Conservation (phyloP, 805 yeast genomes). For the Sugiyamaella smithiae region DNA sequence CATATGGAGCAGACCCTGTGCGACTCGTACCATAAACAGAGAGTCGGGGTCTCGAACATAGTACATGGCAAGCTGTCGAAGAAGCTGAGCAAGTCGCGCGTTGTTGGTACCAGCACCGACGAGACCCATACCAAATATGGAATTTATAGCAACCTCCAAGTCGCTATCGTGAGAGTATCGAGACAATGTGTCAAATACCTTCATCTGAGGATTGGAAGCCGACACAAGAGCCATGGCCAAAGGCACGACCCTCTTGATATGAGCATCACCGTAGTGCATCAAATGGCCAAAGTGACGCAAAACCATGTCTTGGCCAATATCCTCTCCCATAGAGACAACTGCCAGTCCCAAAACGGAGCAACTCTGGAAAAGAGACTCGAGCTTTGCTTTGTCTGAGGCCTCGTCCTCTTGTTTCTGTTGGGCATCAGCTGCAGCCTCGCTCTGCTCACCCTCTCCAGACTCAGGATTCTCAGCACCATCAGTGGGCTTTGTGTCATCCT, state of each 20-base stretch:
- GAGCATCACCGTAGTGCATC: conserved; percentile 95
- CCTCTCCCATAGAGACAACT: conserved; percentile 94
- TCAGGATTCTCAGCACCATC: conserved; percentile 29
- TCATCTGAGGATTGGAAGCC: conserved; percentile 92
- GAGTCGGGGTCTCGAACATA: conserved; percentile 89
- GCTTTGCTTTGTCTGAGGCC: conserved; percentile 33
- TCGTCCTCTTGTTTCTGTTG: conserved; percentile 7
- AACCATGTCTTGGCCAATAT: conserved; percentile 96
- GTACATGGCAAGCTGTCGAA: conserved; percentile 92
- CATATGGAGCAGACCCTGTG: conserved; percentile 91
- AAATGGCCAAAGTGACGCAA: conserved; percentile 95
- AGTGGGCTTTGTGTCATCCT: conserved; percentile 45
- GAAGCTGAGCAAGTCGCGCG: conserved; percentile 93
- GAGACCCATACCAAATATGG: conserved; percentile 95
- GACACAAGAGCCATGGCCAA: conserved; percentile 96
- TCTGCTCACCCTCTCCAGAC: conserved; percentile 29
- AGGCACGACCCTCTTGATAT: conserved; percentile 91
- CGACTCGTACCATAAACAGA: conserved; percentile 85
- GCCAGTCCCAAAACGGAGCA: conserved; percentile 95
- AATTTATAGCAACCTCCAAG: conserved; percentile 87
- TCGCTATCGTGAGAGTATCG: conserved; percentile 96
- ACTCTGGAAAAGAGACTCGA: conserved; percentile 65
- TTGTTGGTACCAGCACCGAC: conserved; percentile 99
- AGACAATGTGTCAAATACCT: conserved; percentile 92
- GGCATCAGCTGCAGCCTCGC: conserved; percentile 25